Conservation (phyloP, 179 eudicot species). For the Drosera spatulata region DNA sequence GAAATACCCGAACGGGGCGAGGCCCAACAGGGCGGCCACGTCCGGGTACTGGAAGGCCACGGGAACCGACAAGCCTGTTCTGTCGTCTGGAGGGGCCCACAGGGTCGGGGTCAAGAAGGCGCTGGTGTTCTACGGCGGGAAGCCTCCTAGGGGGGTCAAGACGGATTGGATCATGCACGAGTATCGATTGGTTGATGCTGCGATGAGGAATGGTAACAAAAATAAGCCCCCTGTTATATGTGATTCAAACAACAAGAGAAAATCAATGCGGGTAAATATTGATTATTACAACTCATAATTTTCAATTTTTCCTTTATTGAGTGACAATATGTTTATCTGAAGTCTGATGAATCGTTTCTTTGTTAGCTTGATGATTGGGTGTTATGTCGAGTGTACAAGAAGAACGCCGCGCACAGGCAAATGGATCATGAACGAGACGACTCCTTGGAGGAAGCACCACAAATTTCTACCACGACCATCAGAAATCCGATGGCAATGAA, state of each 20-base stretch:
- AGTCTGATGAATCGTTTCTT: no score
- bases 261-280: constrained; percentile 33
- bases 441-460: constrained; percentile 15
- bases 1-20: constrained; percentile 10
- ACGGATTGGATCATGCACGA: constrained; percentile 13
- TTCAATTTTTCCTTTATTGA: no score
- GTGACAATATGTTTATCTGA: no score
- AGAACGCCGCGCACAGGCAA: constrained; percentile 25
- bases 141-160: constrained; percentile 7
- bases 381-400: constrained; percentile 52
- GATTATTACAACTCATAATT: no score
- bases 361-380: constrained; percentile 53
- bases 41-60: neutral
- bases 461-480: neutral
- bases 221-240: constrained; percentile 17
- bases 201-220: constrained; percentile 8
- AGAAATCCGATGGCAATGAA: neutral
- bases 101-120: constrained; percentile 12
- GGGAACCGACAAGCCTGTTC: constrained; percentile 12
- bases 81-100: constrained; percentile 8
- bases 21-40: constrained; percentile 11
- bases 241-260: constrained; percentile 20
- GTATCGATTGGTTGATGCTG: constrained; percentile 1
- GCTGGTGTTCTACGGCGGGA: constrained; percentile 10
- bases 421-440: constrained; percentile 40